Percentiles rank a stretch among this genome's conserved stretches.
These are phyloP conservation scores for Lippia alba DNA, from an alignment of 305 asterid genomes.

Conservation along the genomic window DNA sequence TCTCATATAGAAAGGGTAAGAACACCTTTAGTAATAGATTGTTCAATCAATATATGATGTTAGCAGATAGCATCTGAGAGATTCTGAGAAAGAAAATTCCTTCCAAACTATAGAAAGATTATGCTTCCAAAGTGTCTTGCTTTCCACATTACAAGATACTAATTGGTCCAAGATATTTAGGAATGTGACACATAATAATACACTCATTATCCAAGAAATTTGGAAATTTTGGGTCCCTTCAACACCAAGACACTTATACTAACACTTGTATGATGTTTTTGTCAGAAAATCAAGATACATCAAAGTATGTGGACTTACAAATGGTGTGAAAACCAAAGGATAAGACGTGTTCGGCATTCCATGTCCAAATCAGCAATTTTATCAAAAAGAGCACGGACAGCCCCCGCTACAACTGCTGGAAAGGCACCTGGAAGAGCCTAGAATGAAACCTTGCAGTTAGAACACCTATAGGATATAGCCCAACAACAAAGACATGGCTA, in stretches of 20 bases:
- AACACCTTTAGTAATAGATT: slow-evolving; percentile 2
- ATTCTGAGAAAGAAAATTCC: not conserved
- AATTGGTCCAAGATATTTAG: slow-evolving; percentile 1
- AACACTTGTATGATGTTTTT: slow-evolving; percentile 24
- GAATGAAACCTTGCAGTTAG: slow-evolving; percentile 39
- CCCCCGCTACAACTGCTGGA: slow-evolving; percentile 99
- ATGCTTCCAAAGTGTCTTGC: slow-evolving; percentile 14
- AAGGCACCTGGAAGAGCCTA: slow-evolving; percentile 99
- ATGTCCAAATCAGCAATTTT: slow-evolving; percentile 90
- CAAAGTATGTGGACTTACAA: slow-evolving; percentile 61
- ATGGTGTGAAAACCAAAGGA: slow-evolving; percentile 99
- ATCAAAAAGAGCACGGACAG: slow-evolving; percentile 96
- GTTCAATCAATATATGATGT: slow-evolving; percentile 17
- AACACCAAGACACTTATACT: slow-evolving; percentile 8
- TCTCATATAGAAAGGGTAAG: slow-evolving; percentile 18
- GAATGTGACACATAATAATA: not conserved
- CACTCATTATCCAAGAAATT: not conserved
- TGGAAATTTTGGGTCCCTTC: slow-evolving; percentile 14
- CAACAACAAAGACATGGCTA: slow-evolving; percentile 9
- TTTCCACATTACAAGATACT: slow-evolving; percentile 14
- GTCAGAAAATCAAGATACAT: not conserved
- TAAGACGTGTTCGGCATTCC: slow-evolving; percentile 96
- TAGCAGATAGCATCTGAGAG: slow-evolving; percentile 23
- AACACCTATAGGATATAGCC: slow-evolving; percentile 14
- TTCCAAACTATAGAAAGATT: slow-evolving; percentile 19